Percentiles rank a stretch among this genome's conserved stretches.
Conservation (phyloP, 805 yeast species). For the Pichia cephalocereana region DNA sequence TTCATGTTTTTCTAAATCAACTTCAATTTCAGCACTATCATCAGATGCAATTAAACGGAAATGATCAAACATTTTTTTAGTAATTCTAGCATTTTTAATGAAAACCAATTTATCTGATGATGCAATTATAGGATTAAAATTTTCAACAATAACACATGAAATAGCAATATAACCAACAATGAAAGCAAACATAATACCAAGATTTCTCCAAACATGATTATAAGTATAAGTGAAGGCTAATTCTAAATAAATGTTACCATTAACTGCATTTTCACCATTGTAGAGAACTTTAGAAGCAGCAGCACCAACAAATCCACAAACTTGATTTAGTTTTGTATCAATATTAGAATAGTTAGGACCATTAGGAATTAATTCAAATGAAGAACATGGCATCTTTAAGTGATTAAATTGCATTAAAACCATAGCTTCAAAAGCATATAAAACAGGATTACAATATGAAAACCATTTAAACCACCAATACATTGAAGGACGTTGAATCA, state of each 20-base stretch:
- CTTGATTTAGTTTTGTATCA: constrained; percentile 27
- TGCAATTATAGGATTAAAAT: constrained; percentile 21
- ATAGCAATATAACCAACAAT: constrained; percentile 30
- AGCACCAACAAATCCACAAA: constrained; percentile 49
- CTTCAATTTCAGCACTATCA: neutral
- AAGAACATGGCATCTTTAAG: constrained; percentile 41
- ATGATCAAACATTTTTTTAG: constrained; percentile 19
- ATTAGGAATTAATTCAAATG: constrained; percentile 35
- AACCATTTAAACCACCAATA: constrained; percentile 59
- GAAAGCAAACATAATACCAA: constrained; percentile 43
- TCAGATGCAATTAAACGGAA: constrained; percentile 5
- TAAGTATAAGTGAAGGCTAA: constrained; percentile 42
- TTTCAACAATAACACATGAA: constrained; percentile 23
- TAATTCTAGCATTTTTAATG: constrained; percentile 20
- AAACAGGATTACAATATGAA: constrained; percentile 39
- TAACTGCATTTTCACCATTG: constrained; percentile 29
- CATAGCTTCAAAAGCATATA: constrained; percentile 43
- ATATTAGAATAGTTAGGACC: constrained; percentile 45
- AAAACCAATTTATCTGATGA: constrained; percentile 27
- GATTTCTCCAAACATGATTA: constrained; percentile 70
- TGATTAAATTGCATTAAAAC: constrained; percentile 50
- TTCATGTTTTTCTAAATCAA: no score
- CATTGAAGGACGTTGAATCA: constrained; percentile 49
- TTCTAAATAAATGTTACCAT: constrained; percentile 41
- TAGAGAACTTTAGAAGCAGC: constrained; percentile 16